phyloP scores from a whole-genome alignment of 139 green algal genomes.

The Chlamydomonas applanata region DNA sequence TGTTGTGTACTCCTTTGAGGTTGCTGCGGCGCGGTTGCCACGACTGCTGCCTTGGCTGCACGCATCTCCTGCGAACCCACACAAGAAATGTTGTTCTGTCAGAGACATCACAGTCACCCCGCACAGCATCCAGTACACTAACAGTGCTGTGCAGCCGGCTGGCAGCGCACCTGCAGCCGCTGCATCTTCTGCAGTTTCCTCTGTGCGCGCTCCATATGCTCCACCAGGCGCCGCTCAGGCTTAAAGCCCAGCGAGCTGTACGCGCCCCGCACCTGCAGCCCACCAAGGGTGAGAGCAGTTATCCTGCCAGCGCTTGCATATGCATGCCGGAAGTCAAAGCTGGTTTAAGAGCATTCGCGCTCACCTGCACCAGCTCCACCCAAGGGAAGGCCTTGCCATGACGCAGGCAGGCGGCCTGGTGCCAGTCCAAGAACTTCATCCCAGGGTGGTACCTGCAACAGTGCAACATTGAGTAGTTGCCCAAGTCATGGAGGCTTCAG shows the following conservation, averaged over 20 bases:
- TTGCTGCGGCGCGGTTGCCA: too few relatives aligned
- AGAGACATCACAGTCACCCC: too few relatives aligned
- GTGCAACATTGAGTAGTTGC: too few relatives aligned
- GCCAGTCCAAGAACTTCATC: constrained; percentile 2
- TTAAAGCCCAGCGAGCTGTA: constrained; percentile 1
- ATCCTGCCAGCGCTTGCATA: too few relatives aligned
- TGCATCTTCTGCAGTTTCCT: neutral
- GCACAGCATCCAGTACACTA: too few relatives aligned
- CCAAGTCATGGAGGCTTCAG: neutral
- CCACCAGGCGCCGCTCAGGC: neutral
- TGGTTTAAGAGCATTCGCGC: too few relatives aligned
- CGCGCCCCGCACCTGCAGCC: neutral
- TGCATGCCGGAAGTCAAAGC: too few relatives aligned
- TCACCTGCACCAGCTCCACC: constrained; percentile 1
- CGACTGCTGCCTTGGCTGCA: too few relatives aligned
- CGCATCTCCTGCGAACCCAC: too few relatives aligned
- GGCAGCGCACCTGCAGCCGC: neutral
- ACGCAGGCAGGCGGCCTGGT: constrained; percentile 1
- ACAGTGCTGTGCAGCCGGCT: too few relatives aligned
- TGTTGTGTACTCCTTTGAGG: too few relatives aligned
- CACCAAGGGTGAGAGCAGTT: neutral
- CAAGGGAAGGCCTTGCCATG: neutral
- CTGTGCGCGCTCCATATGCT: neutral
- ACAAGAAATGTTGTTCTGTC: too few relatives aligned
- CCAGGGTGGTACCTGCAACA: constrained; percentile 10